A percentile compares a stretch with the other conserved stretches of the same genome.
Conservation (phyloP, 495 filamentous ascomycete species). For the Penicillium chermesinum region DNA sequence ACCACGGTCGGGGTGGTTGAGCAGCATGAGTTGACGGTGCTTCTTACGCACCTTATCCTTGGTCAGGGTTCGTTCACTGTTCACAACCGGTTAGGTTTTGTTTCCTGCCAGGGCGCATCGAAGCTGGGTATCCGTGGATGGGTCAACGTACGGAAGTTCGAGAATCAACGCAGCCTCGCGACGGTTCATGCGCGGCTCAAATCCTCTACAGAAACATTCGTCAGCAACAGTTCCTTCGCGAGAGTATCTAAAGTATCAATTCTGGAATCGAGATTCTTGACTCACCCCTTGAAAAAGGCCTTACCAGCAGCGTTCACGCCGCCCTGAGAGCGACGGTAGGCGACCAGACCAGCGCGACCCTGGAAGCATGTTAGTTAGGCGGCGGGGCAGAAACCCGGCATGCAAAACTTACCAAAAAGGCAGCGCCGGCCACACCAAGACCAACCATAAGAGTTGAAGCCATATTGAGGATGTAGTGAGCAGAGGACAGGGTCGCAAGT, state of each 20-base stretch:
- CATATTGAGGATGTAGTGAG: slow-evolving; percentile 48
- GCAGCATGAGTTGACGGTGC: slow-evolving; percentile 91
- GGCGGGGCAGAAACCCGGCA: not conserved
- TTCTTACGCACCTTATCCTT: slow-evolving; percentile 95
- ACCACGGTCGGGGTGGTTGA: slow-evolving; percentile 96
- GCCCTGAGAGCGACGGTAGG: slow-evolving; percentile 75
- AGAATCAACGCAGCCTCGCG: slow-evolving; percentile 89
- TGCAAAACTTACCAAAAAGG: slow-evolving; percentile 60
- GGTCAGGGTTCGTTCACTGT: slow-evolving; percentile 74
- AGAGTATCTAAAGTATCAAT: not conserved
- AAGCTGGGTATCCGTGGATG: not conserved
- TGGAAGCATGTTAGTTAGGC: slow-evolving; percentile 27
- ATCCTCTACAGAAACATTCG: slow-evolving; percentile 54
- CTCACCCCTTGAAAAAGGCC: slow-evolving; percentile 84
- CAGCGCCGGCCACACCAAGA: slow-evolving; percentile 70
- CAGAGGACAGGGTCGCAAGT: slow-evolving; percentile 2
- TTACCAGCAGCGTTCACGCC: slow-evolving; percentile 74
- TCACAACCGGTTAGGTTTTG: slow-evolving; percentile 10
- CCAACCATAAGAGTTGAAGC: slow-evolving; percentile 70
- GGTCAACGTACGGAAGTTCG: slow-evolving; percentile 74
- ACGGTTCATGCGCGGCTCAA: slow-evolving; percentile 88
- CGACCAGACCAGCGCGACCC: slow-evolving; percentile 89
- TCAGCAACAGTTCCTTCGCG: not conserved
- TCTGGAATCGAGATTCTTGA: not conserved
- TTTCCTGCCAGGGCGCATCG: not conserved